Base-by-base conservation (phyloP, 2,329 filamentous ascomycete genomes). In the Paracoccidioides brasiliensis region DNA sequence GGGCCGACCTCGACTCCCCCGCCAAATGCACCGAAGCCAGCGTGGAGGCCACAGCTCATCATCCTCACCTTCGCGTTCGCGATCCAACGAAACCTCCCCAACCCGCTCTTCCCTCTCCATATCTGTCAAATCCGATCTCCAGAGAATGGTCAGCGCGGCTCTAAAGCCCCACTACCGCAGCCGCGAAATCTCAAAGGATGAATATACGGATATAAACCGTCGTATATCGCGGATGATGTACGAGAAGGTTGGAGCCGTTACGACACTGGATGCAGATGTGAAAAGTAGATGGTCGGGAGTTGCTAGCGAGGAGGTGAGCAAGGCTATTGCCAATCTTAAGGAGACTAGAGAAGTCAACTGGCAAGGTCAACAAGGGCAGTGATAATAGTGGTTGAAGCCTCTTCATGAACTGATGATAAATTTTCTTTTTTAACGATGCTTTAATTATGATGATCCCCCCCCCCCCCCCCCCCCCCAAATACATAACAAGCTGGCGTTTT, bases 171-270 rank as follows among this genome's bases (percentile, higher is more conserved):
- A 89, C 61, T 97, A 91, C 76, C 80, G 84, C 59, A 85, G 85
- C 44, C 84, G 86, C 63, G 81, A 85, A 59, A 79, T 97, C 59
- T 89, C 84, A 15, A 88, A 90, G 62, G 88, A 95, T 57, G 86
- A 96, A 70, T 98, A 95, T 69, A 91, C 88, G 2, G 82, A 83
- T 56, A 95, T 97, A 71, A 97, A 97, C 67, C 84, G 90, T 59
- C 85, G 86, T 58, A 84, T 97, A 38, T 96, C 89, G 44, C 85
- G 89, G 56, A 87, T 85, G 72, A 76, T 98, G 57, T 98, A 98
- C 71, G 89, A 83, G 37, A 74, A 75, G 49, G 78, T 82, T 32
- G 77, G 77, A 12, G 72, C 77, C 22, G 52, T 51, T 10, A 51
- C 35, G 6, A 71, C 76, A 30, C 77, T 93, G 35, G 80, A 86